Evolutionary conservation across 2,329 filamentous ascomycete species (phyloP), one percentile per base, ranked within the genome.

Genomic region (Grosmannia penicillata): DNA sequence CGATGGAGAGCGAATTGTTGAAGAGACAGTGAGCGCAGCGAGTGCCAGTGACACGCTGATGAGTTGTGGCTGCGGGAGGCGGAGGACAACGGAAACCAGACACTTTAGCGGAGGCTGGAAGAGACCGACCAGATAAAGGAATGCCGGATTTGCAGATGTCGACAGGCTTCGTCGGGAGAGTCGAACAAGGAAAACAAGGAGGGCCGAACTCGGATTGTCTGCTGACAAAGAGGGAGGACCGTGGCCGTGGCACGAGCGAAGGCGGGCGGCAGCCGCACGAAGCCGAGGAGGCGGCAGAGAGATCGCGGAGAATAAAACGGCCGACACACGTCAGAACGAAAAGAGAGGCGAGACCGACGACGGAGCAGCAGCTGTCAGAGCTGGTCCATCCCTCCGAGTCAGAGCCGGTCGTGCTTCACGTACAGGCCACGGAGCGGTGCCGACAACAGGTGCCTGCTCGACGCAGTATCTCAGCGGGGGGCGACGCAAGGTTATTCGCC

Each of bases 361-460:
- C 24, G 19, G 30, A n/a, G 25, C 30, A n/a, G 25, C 30, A 39
- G 31, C 30, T 39, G 37, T 39, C 31, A 39, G 30, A 39, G 37
- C 19, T 33, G 31, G 24, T 27, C 31, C 37, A 39, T 39, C 30
- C 31, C 37, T 24, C 19, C 27, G 27, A 29, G n/a, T n/a, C n/a
- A 17, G 11, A 29, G 27, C 27, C 11, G 10, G n/a, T n/a, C 10
- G 7, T 29, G 8, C 26, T 10, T 19, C 27, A 15, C 10, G 7
- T 23, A 18, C 6, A 7, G 23, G 22, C 11, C 33, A n/a, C 8
- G 15, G 22, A n/a, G n/a, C n/a, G n/a, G n/a, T n/a, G n/a, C n/a
- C n/a, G n/a, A n/a, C n/a, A n/a, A n/a, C n/a, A n/a, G n/a, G n/a
- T n/a, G n/a, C n/a, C n/a, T n/a, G n/a, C n/a, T n/a, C n/a, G n/a